phyloP scores from a whole-genome alignment of 768 basidiomycete species.

The Lanmaoa rubissima region DNA sequence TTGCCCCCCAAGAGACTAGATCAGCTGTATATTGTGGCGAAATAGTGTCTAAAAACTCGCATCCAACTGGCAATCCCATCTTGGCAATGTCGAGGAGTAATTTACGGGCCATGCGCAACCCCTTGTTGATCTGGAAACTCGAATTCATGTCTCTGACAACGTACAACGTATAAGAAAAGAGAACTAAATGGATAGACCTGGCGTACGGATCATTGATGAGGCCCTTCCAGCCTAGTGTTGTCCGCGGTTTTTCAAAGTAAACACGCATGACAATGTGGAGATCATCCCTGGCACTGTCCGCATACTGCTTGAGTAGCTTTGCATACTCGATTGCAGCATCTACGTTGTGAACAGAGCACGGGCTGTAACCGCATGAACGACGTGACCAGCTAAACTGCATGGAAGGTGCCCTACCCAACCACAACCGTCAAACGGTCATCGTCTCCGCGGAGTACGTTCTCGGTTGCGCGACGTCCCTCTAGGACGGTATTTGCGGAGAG shows the following conservation, averaged over 20 bases:
- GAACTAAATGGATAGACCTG: background rate
- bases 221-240: slow-evolving; percentile 98
- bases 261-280: slow-evolving; percentile 96
- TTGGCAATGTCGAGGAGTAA: slow-evolving; percentile 87
- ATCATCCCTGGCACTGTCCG: slow-evolving; percentile 77
- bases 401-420: slow-evolving; percentile 59
- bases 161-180: background rate
- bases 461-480: slow-evolving; percentile 75
- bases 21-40: slow-evolving; percentile 91
- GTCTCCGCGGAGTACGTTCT: slow-evolving; percentile 76
- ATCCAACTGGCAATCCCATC: slow-evolving; percentile 90
- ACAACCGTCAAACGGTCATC: slow-evolving; percentile 94
- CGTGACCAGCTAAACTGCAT: background rate
- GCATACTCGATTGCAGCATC: slow-evolving; percentile 89
- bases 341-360: slow-evolving; percentile 93
- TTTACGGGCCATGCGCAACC: slow-evolving; percentile 82
- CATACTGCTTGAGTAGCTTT: slow-evolving; percentile 71
- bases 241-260: slow-evolving; percentile 96
- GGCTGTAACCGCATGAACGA: slow-evolving; percentile 42
- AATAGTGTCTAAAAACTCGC: slow-evolving; percentile 88
- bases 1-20: slow-evolving; percentile 92
- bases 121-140: slow-evolving; percentile 94
- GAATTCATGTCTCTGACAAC: slow-evolving; percentile 68
- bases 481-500: slow-evolving; percentile 85
- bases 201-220: slow-evolving; percentile 87